Evolutionary conservation across 371 early-diverging fungal species (phyloP), one percentile per base, ranked within the genome.

Genomic region (Mortierella sp.): DNA sequence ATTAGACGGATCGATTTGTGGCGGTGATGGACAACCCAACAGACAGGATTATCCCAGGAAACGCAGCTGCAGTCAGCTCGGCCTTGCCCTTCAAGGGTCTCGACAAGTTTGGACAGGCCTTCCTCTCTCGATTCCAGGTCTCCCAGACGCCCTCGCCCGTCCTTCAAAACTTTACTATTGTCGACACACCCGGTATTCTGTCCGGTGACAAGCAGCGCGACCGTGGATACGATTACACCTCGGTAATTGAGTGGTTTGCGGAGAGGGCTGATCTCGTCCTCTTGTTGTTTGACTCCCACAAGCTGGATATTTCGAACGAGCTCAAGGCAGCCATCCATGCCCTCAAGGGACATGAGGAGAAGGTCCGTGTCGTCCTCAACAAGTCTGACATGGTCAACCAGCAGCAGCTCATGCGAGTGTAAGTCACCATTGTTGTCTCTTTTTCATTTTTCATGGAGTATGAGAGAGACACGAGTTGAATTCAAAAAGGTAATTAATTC

Each of bases 341-440:
- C 16, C 86, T 96, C 71, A 90, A 91, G 68, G 95, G 96, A 8
- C 94, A 96, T 70, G 95, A 95, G 72, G 97, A 96, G 70, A 97
- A 97, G 77, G 90, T 95, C 10, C 89, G 95, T 37, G 92, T 96
- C 0, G 92, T 96, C 16, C 87, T 97, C 26, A 97, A 97, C 88
- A 97, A 97, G 85, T 92, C 94, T 65, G 96, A 97, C 78, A 93
- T 92, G 93, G 93, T 97, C 53, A 93, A 87, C 74, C 92, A 93
- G 58, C 96, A 96, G 76, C 95, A 97, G 86, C 85, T 97, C 68
- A 94, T 97, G 95, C 89, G 97, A 31, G 96, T 96, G 87, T 95
- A 93, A 86, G 91, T 66, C 29, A 24, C 6, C 29, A 43, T 65
- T 11, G 7, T 31, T 4, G 8, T 16, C 19, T 61, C 22, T 31